Percentiles rank a stretch among this genome's conserved stretches.
Evolutionary conservation across 2,329 filamentous ascomycete species (phyloP).

Genomic region (Penicillium palitans): DNA sequence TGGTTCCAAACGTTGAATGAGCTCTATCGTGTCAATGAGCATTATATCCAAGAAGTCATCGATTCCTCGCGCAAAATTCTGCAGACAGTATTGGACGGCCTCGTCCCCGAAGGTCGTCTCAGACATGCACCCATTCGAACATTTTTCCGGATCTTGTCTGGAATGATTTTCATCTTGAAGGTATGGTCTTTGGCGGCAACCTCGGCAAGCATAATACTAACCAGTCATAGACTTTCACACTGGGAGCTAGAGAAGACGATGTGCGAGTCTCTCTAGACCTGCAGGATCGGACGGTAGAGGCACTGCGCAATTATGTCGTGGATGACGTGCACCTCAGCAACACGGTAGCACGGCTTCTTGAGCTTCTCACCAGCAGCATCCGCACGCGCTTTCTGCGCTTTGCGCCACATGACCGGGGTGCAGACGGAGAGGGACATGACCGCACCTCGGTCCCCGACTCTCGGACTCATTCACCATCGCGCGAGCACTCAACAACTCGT

Average conservation of each 20-base stretch:
- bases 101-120: constrained; percentile 59
- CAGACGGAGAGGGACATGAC: constrained; percentile 40
- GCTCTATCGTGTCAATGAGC: constrained; percentile 58
- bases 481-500: constrained; percentile 29
- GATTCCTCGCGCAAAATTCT: constrained; percentile 62
- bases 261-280: constrained; percentile 59
- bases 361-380: constrained; percentile 59
- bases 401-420: constrained; percentile 52
- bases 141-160: constrained; percentile 64
- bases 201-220: neutral
- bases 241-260: constrained; percentile 63
- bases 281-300: constrained; percentile 59
- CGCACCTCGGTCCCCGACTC: constrained; percentile 37
- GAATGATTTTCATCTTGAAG: constrained; percentile 66
- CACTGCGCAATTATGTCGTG: constrained; percentile 61
- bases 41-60: constrained; percentile 63
- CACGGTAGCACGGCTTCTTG: constrained; percentile 61
- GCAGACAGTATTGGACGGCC: constrained; percentile 58
- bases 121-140: constrained; percentile 64
- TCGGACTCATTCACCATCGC: constrained; percentile 41
- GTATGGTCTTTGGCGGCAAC: constrained; percentile 32
- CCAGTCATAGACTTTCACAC: constrained; percentile 55
- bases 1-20: constrained; percentile 46
- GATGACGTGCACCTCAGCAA: constrained; percentile 66
- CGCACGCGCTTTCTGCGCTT: constrained; percentile 60